These are phyloP conservation scores for Pulveroboletus sp. DNA, from an alignment of 768 basidiomycete genomes.

Conservation along the genomic window DNA sequence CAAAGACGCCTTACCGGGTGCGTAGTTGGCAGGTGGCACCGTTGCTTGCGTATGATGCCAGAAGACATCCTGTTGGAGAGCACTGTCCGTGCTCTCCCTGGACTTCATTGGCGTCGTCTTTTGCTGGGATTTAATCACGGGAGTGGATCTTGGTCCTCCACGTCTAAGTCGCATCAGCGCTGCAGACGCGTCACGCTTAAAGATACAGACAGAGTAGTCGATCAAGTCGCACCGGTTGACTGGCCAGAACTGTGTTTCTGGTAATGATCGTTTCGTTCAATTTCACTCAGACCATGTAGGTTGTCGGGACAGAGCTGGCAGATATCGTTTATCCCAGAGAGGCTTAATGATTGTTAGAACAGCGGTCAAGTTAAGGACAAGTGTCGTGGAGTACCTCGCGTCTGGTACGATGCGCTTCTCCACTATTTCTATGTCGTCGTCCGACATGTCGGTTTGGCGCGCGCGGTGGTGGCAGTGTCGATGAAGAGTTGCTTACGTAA, in stretches of 20 bases:
- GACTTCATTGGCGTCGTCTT: conserved; percentile 2
- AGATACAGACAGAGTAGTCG: background rate
- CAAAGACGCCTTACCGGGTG: conserved; percentile 54
- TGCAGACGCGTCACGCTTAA: conserved; percentile 6
- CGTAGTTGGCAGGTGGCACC: conserved; percentile 52
- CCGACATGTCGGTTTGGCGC: conserved; percentile 9
- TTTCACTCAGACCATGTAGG: conserved; percentile 34
- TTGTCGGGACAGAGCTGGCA: conserved; percentile 52
- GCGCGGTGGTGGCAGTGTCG: conserved; percentile 9
- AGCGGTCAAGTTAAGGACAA: background rate
- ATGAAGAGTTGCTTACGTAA: conserved; percentile 20
- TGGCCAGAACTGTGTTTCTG: conserved; percentile 39
- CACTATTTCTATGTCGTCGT: conserved; percentile 28
- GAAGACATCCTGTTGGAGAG: conserved; percentile 44
- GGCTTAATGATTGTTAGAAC: conserved; percentile 6
- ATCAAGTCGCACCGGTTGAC: conserved; percentile 6
- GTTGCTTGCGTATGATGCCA: conserved; percentile 52
- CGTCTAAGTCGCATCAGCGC: conserved; percentile 4
- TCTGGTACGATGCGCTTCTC: conserved; percentile 1
- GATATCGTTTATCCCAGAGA: conserved; percentile 17
- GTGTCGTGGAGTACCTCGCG: conserved; percentile 8
- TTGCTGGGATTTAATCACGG: background rate
- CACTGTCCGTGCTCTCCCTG: background rate
- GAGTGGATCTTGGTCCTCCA: conserved; percentile 14
- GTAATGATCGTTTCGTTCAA: conserved; percentile 52